Evolutionary conservation across 805 yeast species (phyloP).

Genomic region (Yamadazyma tumulicola): DNA sequence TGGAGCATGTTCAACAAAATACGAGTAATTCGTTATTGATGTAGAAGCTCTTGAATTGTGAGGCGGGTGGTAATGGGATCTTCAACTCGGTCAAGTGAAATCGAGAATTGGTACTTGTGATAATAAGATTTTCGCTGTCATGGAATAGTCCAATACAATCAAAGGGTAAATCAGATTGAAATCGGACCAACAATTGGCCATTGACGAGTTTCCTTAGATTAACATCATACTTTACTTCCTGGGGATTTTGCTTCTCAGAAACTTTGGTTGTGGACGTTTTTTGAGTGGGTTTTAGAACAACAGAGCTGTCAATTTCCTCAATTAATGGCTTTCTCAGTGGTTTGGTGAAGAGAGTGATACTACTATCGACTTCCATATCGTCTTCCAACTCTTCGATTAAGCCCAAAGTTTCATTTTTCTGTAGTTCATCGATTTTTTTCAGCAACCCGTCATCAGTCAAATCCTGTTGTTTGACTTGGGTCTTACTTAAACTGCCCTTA

Average conservation of each 20-base stretch:
- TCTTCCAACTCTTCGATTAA: slow-evolving; percentile 41
- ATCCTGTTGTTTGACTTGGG: slow-evolving; percentile 45
- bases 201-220: too few species aligned
- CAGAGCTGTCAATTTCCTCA: slow-evolving; percentile 34
- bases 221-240: neutral
- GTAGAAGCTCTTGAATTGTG: slow-evolving; percentile 6
- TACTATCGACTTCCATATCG: slow-evolving; percentile 16
- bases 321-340: slow-evolving; percentile 42
- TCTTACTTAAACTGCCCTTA: slow-evolving; percentile 58
- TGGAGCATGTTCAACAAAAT: slow-evolving; percentile 11
- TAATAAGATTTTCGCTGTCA: slow-evolving; percentile 4
- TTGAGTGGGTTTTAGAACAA: neutral
- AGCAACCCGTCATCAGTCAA: slow-evolving; percentile 34
- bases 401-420: slow-evolving; percentile 40
- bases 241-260: neutral
- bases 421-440: slow-evolving; percentile 28
- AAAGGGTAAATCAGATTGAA: slow-evolving; percentile 10
- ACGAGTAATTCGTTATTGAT: slow-evolving; percentile 1
- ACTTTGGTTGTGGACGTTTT: slow-evolving; percentile 2
- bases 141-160: slow-evolving; percentile 2
- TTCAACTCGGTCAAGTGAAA: slow-evolving; percentile 1
- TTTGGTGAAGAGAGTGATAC: slow-evolving; percentile 3
- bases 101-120: slow-evolving; percentile 2
- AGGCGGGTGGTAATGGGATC: slow-evolving; percentile 2
- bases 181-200: slow-evolving; percentile 4